These are phyloP conservation scores for Puccinellia tenuiflora DNA, from an alignment of 176 grass and related monocot species.

Conservation along the genomic window DNA sequence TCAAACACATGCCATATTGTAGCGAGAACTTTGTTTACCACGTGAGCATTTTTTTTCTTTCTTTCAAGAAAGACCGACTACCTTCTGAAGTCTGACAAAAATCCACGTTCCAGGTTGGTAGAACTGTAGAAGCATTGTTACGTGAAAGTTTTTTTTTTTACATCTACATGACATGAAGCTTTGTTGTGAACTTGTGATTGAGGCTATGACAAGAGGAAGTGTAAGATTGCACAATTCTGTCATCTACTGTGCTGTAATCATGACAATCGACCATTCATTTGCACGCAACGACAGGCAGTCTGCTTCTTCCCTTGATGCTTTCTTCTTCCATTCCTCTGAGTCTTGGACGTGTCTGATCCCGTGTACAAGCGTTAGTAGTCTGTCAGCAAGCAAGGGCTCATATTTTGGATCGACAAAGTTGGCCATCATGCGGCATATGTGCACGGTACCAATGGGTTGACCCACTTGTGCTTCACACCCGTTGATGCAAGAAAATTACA, in stretches of 20 bases:
- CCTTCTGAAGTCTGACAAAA: not conserved
- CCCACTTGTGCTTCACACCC: too few relatives aligned
- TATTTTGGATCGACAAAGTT: too few relatives aligned
- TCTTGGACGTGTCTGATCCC: too few relatives aligned
- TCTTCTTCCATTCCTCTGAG: too few relatives aligned
- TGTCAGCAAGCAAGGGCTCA: too few relatives aligned
- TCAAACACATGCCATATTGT: not conserved
- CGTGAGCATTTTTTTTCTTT: not conserved
- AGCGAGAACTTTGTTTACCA: not conserved
- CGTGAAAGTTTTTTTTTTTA: not conserved
- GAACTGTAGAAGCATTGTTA: not conserved
- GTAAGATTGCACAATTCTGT: not conserved
- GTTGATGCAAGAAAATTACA: too few relatives aligned
- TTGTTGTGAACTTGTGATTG: not conserved
- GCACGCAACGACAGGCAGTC: too few relatives aligned
- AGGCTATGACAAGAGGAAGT: not conserved
- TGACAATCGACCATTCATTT: not conserved
- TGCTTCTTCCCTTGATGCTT: too few relatives aligned
- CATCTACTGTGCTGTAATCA: not conserved
- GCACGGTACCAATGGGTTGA: too few relatives aligned
- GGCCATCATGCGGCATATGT: too few relatives aligned
- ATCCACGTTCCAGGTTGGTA: not conserved
- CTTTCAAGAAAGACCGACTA: not conserved
- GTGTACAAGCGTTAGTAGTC: too few relatives aligned
- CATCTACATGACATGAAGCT: not conserved